A percentile compares a stretch with the other conserved stretches of the same genome.
Evolutionary conservation across 106 monocot species (phyloP).

Genomic region (Dendrobium huoshanense): DNA sequence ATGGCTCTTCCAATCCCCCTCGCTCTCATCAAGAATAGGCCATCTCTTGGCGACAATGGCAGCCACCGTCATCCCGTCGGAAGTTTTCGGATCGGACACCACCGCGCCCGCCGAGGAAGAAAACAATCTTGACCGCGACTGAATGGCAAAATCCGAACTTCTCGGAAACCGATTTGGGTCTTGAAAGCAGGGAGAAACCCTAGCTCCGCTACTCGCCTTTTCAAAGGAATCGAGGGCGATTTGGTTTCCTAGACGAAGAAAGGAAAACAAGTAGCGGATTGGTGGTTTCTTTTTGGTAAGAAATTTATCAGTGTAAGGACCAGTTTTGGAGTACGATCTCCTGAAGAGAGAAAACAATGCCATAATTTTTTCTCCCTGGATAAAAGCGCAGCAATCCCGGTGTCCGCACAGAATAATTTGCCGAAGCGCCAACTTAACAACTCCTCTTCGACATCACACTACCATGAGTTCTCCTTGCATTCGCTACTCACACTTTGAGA

Average conservation of each 20-base stretch:
- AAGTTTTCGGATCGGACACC: slow-evolving; percentile 32
- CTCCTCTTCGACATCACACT: too few relatives aligned
- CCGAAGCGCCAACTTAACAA: too few relatives aligned
- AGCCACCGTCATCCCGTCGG: slow-evolving; percentile 82
- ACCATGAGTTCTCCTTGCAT: too few relatives aligned
- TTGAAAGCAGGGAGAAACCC: not conserved
- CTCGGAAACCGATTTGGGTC: not conserved
- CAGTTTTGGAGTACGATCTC: not conserved
- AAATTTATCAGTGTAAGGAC: not conserved
- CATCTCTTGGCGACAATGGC: slow-evolving; percentile 60
- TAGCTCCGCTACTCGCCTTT: not conserved
- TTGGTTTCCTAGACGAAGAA: not conserved
- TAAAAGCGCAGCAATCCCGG: not conserved
- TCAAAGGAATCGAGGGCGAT: not conserved
- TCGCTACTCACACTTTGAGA: too few relatives aligned
- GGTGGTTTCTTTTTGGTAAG: not conserved
- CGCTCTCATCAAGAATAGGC: slow-evolving; percentile 66
- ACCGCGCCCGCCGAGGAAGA: slow-evolving; percentile 28
- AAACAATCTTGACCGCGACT: slow-evolving; percentile 12
- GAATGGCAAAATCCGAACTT: not conserved
- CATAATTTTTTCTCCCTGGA: not conserved
- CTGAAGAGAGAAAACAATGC: slow-evolving; percentile 1
- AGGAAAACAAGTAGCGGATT: not conserved
- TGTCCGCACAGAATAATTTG: too few relatives aligned
- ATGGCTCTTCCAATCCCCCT: slow-evolving; percentile 90